Percentiles rank a stretch among this genome's conserved stretches.
Evolutionary conservation across 73 alveolate genomes (phyloP).

Genomic region (Tetrahymena elliotti): DNA sequence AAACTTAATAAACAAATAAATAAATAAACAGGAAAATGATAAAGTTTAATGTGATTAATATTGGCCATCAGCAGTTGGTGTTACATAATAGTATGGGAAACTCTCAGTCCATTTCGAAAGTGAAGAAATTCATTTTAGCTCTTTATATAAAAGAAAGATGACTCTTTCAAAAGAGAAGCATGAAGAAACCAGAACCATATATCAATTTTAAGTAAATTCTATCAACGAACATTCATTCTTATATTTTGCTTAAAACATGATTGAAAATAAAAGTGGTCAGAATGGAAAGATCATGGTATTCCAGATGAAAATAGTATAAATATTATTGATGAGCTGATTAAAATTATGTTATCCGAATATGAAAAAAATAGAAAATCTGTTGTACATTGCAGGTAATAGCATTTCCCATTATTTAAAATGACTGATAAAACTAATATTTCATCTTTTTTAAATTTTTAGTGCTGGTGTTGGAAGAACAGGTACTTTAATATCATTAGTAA

Average conservation of each 20-base stretch:
- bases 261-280: conserved; percentile 61
- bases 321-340: conserved; percentile 19
- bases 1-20: conserved; percentile 31
- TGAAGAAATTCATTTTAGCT: conserved; percentile 54
- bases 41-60: conserved; percentile 77
- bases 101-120: conserved; percentile 46
- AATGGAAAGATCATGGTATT: conserved; percentile 93
- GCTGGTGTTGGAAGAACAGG: conserved; percentile 99
- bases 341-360: neutral
- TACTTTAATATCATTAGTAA: conserved; percentile 66
- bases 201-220: neutral
- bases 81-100: conserved; percentile 12
- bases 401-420: neutral
- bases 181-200: conserved; percentile 49
- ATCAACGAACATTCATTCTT: neutral
- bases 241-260: neutral
- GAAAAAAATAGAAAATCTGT: conserved; percentile 52
- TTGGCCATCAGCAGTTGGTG: conserved; percentile 70
- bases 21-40: neutral
- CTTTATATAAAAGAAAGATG: conserved; percentile 55
- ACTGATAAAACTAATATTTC: neutral
- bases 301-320: conserved; percentile 60
- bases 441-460: neutral
- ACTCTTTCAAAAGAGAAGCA: conserved; percentile 28
- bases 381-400: conserved; percentile 73